Percentiles rank a stretch among this genome's conserved stretches.
Conservation (phyloP, 768 basidiomycete species). For the Dacryopinax spathularia region DNA sequence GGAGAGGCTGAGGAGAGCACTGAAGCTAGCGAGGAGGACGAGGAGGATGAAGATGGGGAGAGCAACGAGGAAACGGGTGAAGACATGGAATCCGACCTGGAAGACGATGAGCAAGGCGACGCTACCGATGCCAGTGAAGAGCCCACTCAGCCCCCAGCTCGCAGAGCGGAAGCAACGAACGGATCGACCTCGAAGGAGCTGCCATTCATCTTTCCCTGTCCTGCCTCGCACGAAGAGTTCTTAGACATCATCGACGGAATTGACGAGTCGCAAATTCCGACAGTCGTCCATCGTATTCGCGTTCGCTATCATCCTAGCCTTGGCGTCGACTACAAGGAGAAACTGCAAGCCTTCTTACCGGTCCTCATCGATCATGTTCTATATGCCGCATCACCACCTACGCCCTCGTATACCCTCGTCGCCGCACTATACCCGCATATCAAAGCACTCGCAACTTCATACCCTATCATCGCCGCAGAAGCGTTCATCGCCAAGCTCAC, state of each 20-base stretch:
- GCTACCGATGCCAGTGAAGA: constrained; percentile 10
- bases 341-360: constrained; percentile 62
- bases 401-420: constrained; percentile 45
- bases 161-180: constrained; percentile 7
- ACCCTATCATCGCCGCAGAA: constrained; percentile 66
- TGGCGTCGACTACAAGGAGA: constrained; percentile 80
- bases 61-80: constrained; percentile 21
- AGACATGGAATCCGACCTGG: constrained; percentile 22
- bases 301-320: constrained; percentile 84
- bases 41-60: constrained; percentile 21
- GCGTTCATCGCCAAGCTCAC: constrained; percentile 68
- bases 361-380: constrained; percentile 83
- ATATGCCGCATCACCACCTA: constrained; percentile 50
- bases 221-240: constrained; percentile 73
- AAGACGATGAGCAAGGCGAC: constrained; percentile 9
- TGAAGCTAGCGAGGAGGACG: constrained; percentile 25
- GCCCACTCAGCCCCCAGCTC: not conserved
- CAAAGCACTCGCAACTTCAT: constrained; percentile 58
- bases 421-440: constrained; percentile 64
- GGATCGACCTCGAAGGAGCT: constrained; percentile 42
- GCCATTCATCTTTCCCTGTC: constrained; percentile 88
- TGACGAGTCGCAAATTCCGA: constrained; percentile 56
- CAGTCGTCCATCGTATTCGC: constrained; percentile 79
- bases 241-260: constrained; percentile 64
- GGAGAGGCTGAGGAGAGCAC: constrained; percentile 32